Evolutionary conservation across 371 early-diverging fungal genomes (phyloP).

Genomic region (Mucor velutinosus): DNA sequence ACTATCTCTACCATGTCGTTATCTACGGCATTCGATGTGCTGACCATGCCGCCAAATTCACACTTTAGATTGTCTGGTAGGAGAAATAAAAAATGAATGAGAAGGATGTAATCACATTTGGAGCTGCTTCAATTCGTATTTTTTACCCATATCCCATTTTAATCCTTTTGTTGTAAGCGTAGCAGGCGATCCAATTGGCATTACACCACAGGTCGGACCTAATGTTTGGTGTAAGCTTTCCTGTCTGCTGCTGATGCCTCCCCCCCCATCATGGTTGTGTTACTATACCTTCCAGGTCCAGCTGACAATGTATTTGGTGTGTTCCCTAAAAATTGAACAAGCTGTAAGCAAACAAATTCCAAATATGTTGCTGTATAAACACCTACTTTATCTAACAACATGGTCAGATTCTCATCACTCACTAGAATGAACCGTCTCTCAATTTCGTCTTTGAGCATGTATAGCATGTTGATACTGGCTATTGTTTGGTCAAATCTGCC

Average conservation of each 20-base stretch:
- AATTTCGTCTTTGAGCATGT: slow-evolving; percentile 46
- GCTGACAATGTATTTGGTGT: slow-evolving; percentile 67
- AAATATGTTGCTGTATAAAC: no score
- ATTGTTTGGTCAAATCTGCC: slow-evolving; percentile 94
- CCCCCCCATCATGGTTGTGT: neutral
- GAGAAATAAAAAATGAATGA: neutral
- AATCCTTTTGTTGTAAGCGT: slow-evolving; percentile 74
- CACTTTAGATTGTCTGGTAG: slow-evolving; percentile 53
- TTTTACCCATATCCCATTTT: slow-evolving; percentile 84
- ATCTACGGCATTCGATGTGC: slow-evolving; percentile 78
- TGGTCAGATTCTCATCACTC: slow-evolving; percentile 73
- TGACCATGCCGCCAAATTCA: slow-evolving; percentile 71
- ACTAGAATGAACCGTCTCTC: slow-evolving; percentile 63
- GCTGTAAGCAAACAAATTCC: neutral
- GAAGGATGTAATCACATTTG: neutral
- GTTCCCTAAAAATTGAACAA: slow-evolving; percentile 46
- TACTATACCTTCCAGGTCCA: slow-evolving; percentile 62
- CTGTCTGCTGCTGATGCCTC: neutral
- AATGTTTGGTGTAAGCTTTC: neutral
- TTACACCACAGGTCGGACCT: slow-evolving; percentile 87
- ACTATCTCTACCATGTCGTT: slow-evolving; percentile 58
- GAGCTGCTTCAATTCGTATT: neutral
- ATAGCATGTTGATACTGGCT: slow-evolving; percentile 73
- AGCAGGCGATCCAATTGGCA: slow-evolving; percentile 76
- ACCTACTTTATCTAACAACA: slow-evolving; percentile 69